Base-by-base conservation (phyloP, 2,329 filamentous ascomycete genomes). In the Microsporum audouinii region DNA sequence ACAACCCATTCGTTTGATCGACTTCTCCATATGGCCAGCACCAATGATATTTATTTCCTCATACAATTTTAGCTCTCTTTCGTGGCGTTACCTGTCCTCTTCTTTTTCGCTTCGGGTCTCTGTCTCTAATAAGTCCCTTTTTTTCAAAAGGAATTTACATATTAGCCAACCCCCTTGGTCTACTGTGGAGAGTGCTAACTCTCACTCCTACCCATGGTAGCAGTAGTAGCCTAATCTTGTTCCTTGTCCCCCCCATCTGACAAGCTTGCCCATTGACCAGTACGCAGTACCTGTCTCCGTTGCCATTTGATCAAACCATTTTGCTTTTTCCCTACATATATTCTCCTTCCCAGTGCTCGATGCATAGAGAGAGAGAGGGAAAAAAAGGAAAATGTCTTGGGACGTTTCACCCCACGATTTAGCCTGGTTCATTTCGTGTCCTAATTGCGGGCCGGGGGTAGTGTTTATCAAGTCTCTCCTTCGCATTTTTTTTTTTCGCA, bases 401-500 rank as follows among this genome's bases (percentile, higher is more conserved):
- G 63, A 59, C 66, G 69, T 72, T 71, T 72, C 70, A 72, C 70
- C 70, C 70, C 70, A 69, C 70, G 68, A 70, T 71, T 57, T 71
- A 71, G 69, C 68, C 68, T 70, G 65, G 63, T 60, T 66, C 64
- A 64, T 14, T 62, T 61, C 64, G 69, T 67, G 66, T 67, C 60
- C 57, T 61, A 62, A 61, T 62, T 64, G 60, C 58, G 60, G 58
- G 60, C 63, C 63, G 60, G 62, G 61, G 59, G 60, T 17, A 53
- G 49, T 56, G 61, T 60, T 60, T 63, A 61, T 59, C 45, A 43
- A 59, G 59, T 59, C 60, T 43, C 43, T 59, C 58, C 62, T 60
- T 66, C 59, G 33, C 57, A 43, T 43, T 43, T 43, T 43, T 41
- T 43, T 43, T n/a, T 33, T 64, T 65, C 60, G 61, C 62, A 61